A percentile compares a stretch with the other conserved stretches of the same genome.
phyloP scores from a whole-genome alignment of 164 flowering plant genomes.

The Annona squamosa region DNA sequence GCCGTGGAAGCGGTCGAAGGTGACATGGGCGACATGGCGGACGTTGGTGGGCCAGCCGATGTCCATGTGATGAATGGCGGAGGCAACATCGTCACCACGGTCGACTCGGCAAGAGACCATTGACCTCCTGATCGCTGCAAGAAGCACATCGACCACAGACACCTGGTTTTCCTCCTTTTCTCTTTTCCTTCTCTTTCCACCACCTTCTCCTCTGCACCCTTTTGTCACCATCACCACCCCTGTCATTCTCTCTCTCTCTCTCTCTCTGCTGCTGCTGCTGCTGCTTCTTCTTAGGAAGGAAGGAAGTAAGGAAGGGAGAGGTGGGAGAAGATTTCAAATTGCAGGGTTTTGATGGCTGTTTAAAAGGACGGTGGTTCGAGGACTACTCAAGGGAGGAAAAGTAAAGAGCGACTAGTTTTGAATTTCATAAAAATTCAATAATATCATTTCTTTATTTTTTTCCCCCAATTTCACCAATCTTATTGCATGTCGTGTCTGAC shows the following conservation, averaged over 20 bases:
- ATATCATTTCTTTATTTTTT: too few relatives aligned
- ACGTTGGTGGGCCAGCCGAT: conserved; percentile 97
- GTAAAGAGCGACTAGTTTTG: too few relatives aligned
- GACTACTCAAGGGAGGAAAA: neutral
- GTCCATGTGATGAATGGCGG: conserved; percentile 61
- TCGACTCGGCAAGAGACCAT: conserved; percentile 82
- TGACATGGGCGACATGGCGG: conserved; percentile 81
- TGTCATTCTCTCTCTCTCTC: conserved; percentile 39
- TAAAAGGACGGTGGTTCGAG: neutral
- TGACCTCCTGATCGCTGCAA: conserved; percentile 76
- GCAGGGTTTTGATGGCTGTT: neutral
- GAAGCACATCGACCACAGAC: conserved; percentile 46
- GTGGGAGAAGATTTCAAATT: neutral
- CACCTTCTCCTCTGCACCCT: conserved; percentile 47
- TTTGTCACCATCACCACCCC: conserved; percentile 62
- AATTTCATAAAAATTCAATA: too few relatives aligned
- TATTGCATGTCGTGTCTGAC: too few relatives aligned
- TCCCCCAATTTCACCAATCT: too few relatives aligned
- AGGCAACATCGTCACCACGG: conserved; percentile 39
- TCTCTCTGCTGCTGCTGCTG: neutral
- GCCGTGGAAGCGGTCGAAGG: conserved; percentile 91
- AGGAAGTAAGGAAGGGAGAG: conserved; percentile 5
- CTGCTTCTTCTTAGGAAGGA: neutral
- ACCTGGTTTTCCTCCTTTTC: conserved; percentile 45
- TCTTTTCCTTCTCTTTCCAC: conserved; percentile 23